These are phyloP conservation scores for Aspergillus amoenus DNA, from an alignment of 2,329 filamentous ascomycete species.

Conservation along the genomic window DNA sequence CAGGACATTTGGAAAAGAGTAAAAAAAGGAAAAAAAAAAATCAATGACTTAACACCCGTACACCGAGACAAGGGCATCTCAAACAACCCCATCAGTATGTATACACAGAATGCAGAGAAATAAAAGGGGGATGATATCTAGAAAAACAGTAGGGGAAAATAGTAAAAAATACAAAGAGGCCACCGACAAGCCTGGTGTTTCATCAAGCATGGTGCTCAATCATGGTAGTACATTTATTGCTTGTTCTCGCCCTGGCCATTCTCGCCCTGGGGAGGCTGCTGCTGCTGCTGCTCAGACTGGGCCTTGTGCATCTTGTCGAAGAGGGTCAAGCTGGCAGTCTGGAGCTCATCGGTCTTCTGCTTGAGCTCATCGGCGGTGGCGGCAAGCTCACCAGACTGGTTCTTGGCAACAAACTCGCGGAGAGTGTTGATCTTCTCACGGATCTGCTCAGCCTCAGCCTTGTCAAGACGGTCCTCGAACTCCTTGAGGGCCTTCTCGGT, in stretches of 20 bases:
- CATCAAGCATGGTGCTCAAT: conserved; percentile 16
- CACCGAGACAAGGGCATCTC: conserved; percentile 29
- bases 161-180: conserved; percentile 19
- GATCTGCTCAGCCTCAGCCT: conserved; percentile 89
- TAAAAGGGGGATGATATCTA: conserved; percentile 27
- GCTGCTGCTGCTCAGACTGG: conserved; percentile 64
- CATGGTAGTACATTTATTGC: conserved; percentile 46
- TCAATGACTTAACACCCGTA: conserved; percentile 36
- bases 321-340: conserved; percentile 90
- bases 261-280: conserved; percentile 49
- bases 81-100: conserved; percentile 35
- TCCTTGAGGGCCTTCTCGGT: conserved; percentile 98
- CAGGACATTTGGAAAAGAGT: conserved; percentile 14
- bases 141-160: conserved; percentile 20
- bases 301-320: conserved; percentile 99
- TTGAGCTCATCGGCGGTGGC: conserved; percentile 91
- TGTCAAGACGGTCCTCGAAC: conserved; percentile 93
- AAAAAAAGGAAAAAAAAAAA: conserved; percentile 14
- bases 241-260: conserved; percentile 65
- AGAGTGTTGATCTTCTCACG: conserved; percentile 87
- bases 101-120: conserved; percentile 33
- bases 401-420: conserved; percentile 89
- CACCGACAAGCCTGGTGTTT: conserved; percentile 3
- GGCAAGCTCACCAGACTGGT: conserved; percentile 84
- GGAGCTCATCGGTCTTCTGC: conserved; percentile 97